Conservation (phyloP, 2,329 filamentous ascomycete species). For the Aspergillus sp. region DNA sequence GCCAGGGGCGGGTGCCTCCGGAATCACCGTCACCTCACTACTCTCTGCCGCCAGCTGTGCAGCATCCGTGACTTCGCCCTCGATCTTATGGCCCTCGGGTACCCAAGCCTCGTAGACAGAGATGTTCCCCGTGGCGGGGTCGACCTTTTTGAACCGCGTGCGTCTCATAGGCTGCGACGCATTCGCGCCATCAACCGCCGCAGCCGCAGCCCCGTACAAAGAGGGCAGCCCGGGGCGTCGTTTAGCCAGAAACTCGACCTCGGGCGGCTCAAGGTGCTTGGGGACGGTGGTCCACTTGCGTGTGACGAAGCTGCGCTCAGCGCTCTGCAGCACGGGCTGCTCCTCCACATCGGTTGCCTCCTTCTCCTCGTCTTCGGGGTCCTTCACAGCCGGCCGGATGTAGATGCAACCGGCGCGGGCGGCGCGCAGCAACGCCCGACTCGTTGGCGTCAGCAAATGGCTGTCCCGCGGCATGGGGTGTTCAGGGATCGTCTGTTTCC, state of each 20-base stretch:
- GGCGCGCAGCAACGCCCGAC: conserved; percentile 77
- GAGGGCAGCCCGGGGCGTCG: conserved; percentile 59
- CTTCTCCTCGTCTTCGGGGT: conserved; percentile 36
- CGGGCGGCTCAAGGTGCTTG: conserved; percentile 56
- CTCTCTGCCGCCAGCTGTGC: conserved; percentile 48
- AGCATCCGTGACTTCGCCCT: conserved; percentile 73
- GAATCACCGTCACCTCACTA: conserved; percentile 31
- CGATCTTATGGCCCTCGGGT: conserved; percentile 73
- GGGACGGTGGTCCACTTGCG: conserved; percentile 60
- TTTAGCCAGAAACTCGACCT: conserved; percentile 63
- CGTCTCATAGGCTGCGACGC: conserved; percentile 63
- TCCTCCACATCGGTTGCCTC: conserved; percentile 36
- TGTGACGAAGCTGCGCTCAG: conserved; percentile 53
- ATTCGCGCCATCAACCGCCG: conserved; percentile 27
- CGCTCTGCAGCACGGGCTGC: conserved; percentile 21
- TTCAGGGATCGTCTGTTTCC: conserved; percentile 57
- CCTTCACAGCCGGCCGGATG: conserved; percentile 61
- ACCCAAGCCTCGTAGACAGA: conserved; percentile 83
- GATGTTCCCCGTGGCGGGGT: conserved; percentile 73
- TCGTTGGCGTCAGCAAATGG: conserved; percentile 72
- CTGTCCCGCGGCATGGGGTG: conserved; percentile 87
- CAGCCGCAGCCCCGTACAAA: conserved; percentile 42
- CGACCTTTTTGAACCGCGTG: conserved; percentile 75
- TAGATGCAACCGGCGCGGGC: conserved; percentile 75
- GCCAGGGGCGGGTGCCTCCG: conserved; percentile 51